phyloP scores from a whole-genome alignment of 306 rosid species.

The Vigna hirtella region DNA sequence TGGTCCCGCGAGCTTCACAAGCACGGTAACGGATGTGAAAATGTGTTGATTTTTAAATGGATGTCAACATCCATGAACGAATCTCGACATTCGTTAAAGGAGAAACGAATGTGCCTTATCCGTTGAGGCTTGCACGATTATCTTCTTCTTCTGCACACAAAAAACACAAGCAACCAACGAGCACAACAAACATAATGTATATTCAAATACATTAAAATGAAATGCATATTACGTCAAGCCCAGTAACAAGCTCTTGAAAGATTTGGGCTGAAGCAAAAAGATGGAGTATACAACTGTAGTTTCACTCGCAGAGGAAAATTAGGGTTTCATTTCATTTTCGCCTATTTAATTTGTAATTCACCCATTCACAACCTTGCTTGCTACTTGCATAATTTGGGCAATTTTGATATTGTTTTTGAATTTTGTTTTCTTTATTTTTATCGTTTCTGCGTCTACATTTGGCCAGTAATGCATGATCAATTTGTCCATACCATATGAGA shows the following conservation, averaged over 20 bases:
- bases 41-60: no score
- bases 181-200: no score
- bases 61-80: no score
- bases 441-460: background rate
- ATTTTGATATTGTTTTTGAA: background rate
- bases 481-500: slow-evolving; percentile 73
- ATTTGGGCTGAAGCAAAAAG: background rate
- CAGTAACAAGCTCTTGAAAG: background rate
- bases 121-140: no score
- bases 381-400: no score
- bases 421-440: background rate
- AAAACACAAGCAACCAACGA: no score
- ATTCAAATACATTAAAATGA: no score
- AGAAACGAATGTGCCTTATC: no score
- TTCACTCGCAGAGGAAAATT: background rate
- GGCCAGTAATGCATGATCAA: slow-evolving; percentile 60
- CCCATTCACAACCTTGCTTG: background rate
- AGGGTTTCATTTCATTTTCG: background rate
- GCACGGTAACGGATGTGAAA: no score
- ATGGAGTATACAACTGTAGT: background rate
- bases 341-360: slow-evolving; percentile 42
- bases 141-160: no score
- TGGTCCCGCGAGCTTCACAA: no score
- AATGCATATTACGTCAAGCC: background rate
- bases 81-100: no score